Evolutionary conservation across 257 asterid species (phyloP).

Genomic region (Verbena officinalis): DNA sequence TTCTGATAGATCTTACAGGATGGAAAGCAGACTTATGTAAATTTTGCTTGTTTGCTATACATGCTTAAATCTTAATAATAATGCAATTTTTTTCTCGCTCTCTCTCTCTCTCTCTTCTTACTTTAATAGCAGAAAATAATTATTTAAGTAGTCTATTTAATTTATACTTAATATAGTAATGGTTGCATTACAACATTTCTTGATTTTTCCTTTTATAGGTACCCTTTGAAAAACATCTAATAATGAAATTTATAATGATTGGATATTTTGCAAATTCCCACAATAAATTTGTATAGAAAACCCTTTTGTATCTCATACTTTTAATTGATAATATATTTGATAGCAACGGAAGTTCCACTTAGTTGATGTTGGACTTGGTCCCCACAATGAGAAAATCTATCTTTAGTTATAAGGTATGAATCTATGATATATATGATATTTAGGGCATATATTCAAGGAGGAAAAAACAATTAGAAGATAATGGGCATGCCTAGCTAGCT

Average conservation of each 20-base stretch:
- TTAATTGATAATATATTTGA: slow-evolving; percentile 10
- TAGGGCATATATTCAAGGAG: slow-evolving; percentile 7
- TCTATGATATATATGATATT: too few species aligned
- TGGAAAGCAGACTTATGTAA: slow-evolving; percentile 32
- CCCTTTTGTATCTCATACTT: too few species aligned
- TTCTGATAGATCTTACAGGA: slow-evolving; percentile 35
- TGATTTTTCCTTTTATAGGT: background rate
- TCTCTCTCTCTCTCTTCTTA: too few species aligned
- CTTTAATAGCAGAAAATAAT: too few species aligned
- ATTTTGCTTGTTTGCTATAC: slow-evolving; percentile 9
- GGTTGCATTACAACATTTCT: slow-evolving; percentile 10
- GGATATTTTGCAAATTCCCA: too few species aligned
- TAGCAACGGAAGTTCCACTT: slow-evolving; percentile 27
- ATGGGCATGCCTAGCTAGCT: slow-evolving; percentile 43
- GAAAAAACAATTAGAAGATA: too few species aligned
- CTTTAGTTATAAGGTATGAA: slow-evolving; percentile 11
- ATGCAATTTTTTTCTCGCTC: background rate
- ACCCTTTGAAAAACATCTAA: too few species aligned
- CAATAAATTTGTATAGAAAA: too few species aligned
- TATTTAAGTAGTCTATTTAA: too few species aligned
- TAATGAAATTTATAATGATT: background rate
- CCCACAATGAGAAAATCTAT: background rate
- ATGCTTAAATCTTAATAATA: background rate
- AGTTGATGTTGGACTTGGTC: slow-evolving; percentile 4
- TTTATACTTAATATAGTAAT: too few species aligned